Evolutionary conservation across 495 filamentous ascomycete genomes (phyloP).

Genomic region (Hyaloscypha variabilis): DNA sequence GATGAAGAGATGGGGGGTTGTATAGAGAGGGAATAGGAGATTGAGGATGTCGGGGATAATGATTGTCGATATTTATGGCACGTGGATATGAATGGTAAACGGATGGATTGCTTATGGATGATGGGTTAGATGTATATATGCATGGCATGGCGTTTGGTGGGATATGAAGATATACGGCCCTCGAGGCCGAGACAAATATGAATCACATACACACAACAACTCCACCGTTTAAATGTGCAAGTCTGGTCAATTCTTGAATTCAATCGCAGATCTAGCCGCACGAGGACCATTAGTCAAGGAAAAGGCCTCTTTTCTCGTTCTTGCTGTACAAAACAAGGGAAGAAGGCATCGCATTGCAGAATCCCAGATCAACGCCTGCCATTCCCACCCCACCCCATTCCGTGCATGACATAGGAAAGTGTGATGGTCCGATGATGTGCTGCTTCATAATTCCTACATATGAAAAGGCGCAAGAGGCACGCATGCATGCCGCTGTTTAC

Average conservation of each 20-base stretch:
- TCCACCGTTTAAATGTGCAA: neutral
- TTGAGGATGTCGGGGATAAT: neutral
- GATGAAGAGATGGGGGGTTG: too few relatives aligned
- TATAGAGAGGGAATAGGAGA: neutral
- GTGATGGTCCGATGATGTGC: neutral
- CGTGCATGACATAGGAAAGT: slow-evolving; percentile 19
- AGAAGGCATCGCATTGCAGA: slow-evolving; percentile 1
- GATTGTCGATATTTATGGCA: neutral
- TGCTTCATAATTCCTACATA: neutral
- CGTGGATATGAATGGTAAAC: neutral
- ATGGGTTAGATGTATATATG: slow-evolving; percentile 11
- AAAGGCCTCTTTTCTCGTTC: slow-evolving; percentile 3
- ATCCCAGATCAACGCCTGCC: slow-evolving; percentile 20
- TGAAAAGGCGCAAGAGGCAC: neutral
- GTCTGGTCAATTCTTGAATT: neutral
- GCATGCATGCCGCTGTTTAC: slow-evolving; percentile 12
- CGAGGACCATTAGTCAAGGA: neutral
- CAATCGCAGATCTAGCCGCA: neutral
- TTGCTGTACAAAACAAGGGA: slow-evolving; percentile 24
- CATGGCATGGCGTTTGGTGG: slow-evolving; percentile 2
- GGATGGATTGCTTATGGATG: neutral
- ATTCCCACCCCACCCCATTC: slow-evolving; percentile 9
- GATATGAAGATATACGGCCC: neutral
- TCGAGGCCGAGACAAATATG: neutral
- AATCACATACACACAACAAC: neutral